Conservation (phyloP, 805 yeast genomes). For the Scheffersomyces amazonensis region DNA sequence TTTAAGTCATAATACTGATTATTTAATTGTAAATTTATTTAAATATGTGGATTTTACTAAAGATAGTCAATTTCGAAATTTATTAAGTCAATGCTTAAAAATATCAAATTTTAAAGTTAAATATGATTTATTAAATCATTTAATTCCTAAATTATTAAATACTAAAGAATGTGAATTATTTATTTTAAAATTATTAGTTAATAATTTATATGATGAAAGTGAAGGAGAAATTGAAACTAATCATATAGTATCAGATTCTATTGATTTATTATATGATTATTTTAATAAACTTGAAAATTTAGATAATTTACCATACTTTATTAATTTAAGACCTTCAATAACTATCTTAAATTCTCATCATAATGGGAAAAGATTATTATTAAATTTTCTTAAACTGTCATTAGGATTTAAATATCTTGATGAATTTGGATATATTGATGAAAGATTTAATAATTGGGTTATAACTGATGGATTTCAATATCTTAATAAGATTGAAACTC, state of each 20-base stretch:
- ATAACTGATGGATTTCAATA: slow-evolving; percentile 42
- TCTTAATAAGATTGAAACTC: slow-evolving; percentile 45
- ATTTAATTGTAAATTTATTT: slow-evolving; percentile 55
- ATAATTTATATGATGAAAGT: slow-evolving; percentile 68
- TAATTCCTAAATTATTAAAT: slow-evolving; percentile 42
- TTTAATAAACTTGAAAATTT: slow-evolving; percentile 38
- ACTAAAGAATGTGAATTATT: slow-evolving; percentile 39
- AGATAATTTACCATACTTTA: slow-evolving; percentile 34
- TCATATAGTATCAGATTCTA: slow-evolving; percentile 16
- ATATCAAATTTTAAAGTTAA: slow-evolving; percentile 53
- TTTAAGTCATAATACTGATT: slow-evolving; percentile 36
- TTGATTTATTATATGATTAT: slow-evolving; percentile 17
- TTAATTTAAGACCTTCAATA: slow-evolving; percentile 55
- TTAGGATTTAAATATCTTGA: slow-evolving; percentile 67
- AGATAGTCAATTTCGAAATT: slow-evolving; percentile 60
- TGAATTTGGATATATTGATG: slow-evolving; percentile 56
- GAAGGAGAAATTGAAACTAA: neutral
- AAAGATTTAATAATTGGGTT: slow-evolving; percentile 69
- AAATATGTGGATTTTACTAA: slow-evolving; percentile 55
- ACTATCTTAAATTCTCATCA: slow-evolving; percentile 22
- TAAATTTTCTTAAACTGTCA: slow-evolving; percentile 62
- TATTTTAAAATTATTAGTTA: slow-evolving; percentile 54
- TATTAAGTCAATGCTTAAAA: slow-evolving; percentile 63
- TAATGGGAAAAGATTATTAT: slow-evolving; percentile 46
- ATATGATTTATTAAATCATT: slow-evolving; percentile 50